These are phyloP conservation scores for Papiliotrema flavescens DNA, from an alignment of 1,284 basidiomycete species.

Conservation along the genomic window DNA sequence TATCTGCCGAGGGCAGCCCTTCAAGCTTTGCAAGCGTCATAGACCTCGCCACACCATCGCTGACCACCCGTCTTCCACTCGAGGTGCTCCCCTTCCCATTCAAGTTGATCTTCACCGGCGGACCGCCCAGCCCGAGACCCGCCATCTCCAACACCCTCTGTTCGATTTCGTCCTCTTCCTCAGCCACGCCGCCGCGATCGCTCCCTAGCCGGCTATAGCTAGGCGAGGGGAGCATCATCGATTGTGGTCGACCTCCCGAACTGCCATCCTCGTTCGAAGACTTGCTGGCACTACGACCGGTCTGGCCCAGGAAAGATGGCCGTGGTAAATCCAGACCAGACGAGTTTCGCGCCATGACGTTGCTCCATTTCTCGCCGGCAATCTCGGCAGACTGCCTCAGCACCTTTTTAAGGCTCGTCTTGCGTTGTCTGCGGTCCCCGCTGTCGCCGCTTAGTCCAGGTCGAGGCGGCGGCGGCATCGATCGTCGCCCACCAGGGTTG, in stretches of 20 bases:
- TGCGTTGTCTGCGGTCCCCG: slow-evolving; percentile 18
- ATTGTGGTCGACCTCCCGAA: background rate
- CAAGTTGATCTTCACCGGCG: background rate
- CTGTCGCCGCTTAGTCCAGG: background rate
- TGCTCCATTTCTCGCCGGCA: slow-evolving; percentile 29
- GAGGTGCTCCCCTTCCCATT: background rate
- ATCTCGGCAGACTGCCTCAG: slow-evolving; percentile 30
- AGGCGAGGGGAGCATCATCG: background rate
- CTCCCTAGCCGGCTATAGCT: background rate
- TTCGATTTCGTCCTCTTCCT: slow-evolving; percentile 31
- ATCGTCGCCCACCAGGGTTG: slow-evolving; percentile 15
- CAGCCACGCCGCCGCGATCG: slow-evolving; percentile 8
- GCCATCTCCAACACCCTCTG: slow-evolving; percentile 43
- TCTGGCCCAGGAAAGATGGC: slow-evolving; percentile 8
- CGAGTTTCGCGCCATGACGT: slow-evolving; percentile 17
- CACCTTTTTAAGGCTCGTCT: slow-evolving; percentile 42
- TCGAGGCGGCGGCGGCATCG: slow-evolving; percentile 29
- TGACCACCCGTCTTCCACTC: background rate
- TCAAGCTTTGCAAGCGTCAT: background rate
- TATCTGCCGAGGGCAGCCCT: slow-evolving; percentile 5
- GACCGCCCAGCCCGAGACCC: slow-evolving; percentile 23
- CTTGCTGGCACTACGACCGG: slow-evolving; percentile 2
- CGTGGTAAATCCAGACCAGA: background rate
- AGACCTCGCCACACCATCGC: background rate
- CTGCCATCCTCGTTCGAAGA: background rate